These are phyloP conservation scores for Populus hybrid DNA, from an alignment of 441 rosid genomes.

Conservation along the genomic window DNA sequence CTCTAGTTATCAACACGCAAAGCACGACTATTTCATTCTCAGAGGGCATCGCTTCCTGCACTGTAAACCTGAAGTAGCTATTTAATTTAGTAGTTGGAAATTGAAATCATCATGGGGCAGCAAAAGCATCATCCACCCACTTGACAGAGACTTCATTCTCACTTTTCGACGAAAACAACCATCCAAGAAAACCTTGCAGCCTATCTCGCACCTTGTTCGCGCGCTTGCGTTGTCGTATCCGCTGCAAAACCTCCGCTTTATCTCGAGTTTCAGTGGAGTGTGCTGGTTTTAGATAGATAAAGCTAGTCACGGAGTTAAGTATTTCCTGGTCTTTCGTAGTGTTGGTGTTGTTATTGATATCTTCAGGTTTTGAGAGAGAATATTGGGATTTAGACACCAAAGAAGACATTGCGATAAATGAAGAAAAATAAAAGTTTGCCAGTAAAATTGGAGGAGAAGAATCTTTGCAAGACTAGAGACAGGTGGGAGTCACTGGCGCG, in stretches of 20 bases:
- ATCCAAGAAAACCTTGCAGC: slow-evolving; percentile 30
- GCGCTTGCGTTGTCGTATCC: slow-evolving; percentile 54
- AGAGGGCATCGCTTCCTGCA: no score
- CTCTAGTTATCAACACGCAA: neutral
- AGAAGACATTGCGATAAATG: slow-evolving; percentile 18
- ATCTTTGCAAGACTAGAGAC: neutral
- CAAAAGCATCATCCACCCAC: slow-evolving; percentile 64
- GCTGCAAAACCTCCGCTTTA: slow-evolving; percentile 44
- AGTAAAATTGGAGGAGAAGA: neutral
- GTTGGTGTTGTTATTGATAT: neutral
- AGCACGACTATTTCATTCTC: no score
- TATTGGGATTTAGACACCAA: slow-evolving; percentile 11
- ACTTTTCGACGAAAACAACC: slow-evolving; percentile 8
- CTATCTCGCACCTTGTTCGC: slow-evolving; percentile 33
- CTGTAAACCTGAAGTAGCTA: neutral
- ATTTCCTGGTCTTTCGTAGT: slow-evolving; percentile 21
- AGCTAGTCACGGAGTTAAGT: slow-evolving; percentile 26
- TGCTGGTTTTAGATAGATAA: slow-evolving; percentile 35
- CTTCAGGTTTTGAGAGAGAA: slow-evolving; percentile 9
- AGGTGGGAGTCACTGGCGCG: neutral
- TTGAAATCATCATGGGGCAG: slow-evolving; percentile 35
- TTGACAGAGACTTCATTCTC: slow-evolving; percentile 19
- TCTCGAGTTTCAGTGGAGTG: slow-evolving; percentile 32
- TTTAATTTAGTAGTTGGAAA: neutral
- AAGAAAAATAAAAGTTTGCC: neutral